Evolutionary conservation across 108 stramenopile species (phyloP).

Genomic region (Nannochloropsis oceanica): DNA sequence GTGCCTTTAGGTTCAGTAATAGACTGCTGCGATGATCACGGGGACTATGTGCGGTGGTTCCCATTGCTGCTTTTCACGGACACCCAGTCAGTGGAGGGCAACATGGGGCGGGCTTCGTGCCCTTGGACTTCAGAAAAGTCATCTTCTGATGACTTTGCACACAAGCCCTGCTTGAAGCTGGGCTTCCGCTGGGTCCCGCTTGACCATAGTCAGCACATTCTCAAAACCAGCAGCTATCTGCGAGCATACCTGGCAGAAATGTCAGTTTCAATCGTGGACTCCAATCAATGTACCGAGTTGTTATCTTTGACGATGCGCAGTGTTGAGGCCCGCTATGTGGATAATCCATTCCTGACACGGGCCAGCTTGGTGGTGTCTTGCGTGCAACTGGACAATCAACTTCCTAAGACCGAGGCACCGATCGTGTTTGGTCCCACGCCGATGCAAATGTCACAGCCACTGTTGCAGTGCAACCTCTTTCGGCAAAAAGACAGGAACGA

Average conservation of each 20-base stretch:
- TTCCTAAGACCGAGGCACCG: conserved; percentile 14
- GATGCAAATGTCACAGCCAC: conserved; percentile 14
- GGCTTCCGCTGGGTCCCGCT: background rate
- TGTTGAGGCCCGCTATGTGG: background rate
- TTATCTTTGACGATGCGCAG: background rate
- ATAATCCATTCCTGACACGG: background rate
- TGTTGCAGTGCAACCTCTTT: conserved; percentile 20
- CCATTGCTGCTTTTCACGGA: background rate
- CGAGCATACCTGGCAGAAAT: background rate
- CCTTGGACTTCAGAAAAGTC: background rate
- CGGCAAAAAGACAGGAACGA: conserved; percentile 29
- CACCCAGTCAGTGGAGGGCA: background rate
- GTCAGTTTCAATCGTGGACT: background rate
- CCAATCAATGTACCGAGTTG: background rate
- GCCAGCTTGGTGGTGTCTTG: conserved; percentile 15
- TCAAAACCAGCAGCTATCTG: background rate
- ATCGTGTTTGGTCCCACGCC: conserved; percentile 22
- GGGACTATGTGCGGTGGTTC: background rate
- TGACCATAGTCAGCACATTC: background rate
- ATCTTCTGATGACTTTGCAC: background rate
- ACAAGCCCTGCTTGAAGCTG: background rate
- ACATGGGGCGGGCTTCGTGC: background rate
- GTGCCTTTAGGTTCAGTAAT: background rate
- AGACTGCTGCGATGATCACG: background rate
- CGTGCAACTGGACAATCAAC: conserved; percentile 31